Evolutionary conservation across 257 asterid genomes (phyloP), one percentile per base, ranked within the genome.

Genomic region (Solanum rostratum): DNA sequence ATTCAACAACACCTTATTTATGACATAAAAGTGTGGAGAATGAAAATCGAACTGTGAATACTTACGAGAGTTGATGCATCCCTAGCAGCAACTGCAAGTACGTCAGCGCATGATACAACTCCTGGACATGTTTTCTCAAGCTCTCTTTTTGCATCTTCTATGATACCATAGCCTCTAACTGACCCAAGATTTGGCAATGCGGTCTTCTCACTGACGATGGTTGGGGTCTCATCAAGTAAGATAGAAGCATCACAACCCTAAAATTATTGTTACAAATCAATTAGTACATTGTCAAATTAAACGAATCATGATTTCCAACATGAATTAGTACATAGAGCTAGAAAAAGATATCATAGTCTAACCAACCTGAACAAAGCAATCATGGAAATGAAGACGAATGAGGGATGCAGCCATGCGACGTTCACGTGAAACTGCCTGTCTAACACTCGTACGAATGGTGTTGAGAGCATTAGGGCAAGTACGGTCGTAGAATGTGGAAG

Each of bases 161-260:
- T 76, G 46, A 76, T 49, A 49, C 62, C 10, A 2, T 24, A 76
- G 2, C 81, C 81, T 24, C 81, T 76, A 76, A 5, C 81, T 76
- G 81, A 76, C 3, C 62, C 81, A 24, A 76, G 81, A 15, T 76
- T 76, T 9, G 81, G 81, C 43, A 76, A 49, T 0, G 81, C 81
- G 3, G 81, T 76, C 16, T 76, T 76, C 62, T 76, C 62, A 5
- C 45, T 76, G 1, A 76, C 45, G 24, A 76, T 76, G 0, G 62
- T 76, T 3, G 62, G 81, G 0, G 62, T 76, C 10, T 76, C 81
- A 49, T 76, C 81, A 49, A 76, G 81, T 76, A 76, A 27, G 60
- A 49, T 76, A 76, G 81, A 76, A 46, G 81, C 81, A 49, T 76
- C 81, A 76, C 81, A 76, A 14, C 62, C 81, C 81, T 73, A 71